These are phyloP conservation scores for Funneliformis mosseae DNA, from an alignment of 192 early-diverging fungal genomes.

Conservation along the genomic window DNA sequence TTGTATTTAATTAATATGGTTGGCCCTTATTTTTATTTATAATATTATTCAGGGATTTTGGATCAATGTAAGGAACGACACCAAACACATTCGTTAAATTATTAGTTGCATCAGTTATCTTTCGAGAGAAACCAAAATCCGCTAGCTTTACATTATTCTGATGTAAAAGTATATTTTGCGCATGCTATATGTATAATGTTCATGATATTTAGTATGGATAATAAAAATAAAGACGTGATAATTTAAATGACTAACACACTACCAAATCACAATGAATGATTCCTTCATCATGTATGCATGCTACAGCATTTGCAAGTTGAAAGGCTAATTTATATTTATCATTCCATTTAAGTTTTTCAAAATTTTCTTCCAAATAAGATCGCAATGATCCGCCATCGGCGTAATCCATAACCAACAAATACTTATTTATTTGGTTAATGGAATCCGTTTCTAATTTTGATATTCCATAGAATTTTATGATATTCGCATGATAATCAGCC, in stretches of 20 bases:
- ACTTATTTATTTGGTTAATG: neutral
- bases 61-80: constrained; percentile 1
- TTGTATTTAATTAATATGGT: neutral
- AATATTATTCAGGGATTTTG: neutral
- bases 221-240: neutral
- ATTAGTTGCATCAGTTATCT: neutral
- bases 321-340: neutral
- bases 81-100: neutral
- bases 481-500: neutral
- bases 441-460: neutral
- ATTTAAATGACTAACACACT: neutral
- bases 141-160: neutral
- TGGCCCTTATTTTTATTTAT: too few species aligned
- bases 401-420: neutral
- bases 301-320: neutral
- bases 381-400: neutral
- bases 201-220: too few species aligned
- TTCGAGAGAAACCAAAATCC: neutral
- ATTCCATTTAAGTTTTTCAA: neutral
- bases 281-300: neutral
- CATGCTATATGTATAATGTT: neutral
- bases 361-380: neutral
- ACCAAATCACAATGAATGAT: constrained; percentile 9
- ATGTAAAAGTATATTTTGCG: neutral
- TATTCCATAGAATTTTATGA: neutral